Evolutionary conservation across 768 basidiomycete genomes (phyloP), one percentile per base, ranked within the genome.

Genomic region (Coprinellus aureogranulatus): DNA sequence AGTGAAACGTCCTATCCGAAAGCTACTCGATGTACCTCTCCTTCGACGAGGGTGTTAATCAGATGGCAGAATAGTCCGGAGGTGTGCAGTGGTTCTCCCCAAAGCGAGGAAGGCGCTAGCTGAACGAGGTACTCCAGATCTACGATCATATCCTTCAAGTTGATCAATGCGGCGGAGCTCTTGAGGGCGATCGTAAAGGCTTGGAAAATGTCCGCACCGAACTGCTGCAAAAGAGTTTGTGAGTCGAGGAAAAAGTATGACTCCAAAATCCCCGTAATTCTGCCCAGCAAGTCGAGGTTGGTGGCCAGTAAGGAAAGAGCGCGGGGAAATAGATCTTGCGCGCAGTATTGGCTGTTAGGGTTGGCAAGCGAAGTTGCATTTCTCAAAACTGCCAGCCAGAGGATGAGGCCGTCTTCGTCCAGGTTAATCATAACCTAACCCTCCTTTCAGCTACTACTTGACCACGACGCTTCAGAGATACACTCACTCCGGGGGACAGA

Each of bases 231-330:
- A 57, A 94, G 77, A 10, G 72, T 64, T 18, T 71, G 58, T 0
- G 83, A 83, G 69, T 91, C 88, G 18, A 91, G 76, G n/a, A 96
- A 68, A 58, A 91, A 74, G 67, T 94, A 95, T 4, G 88, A 86
- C 67, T 92, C 89, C 23, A 92, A 63, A 55, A 94, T 83, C 56
- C 72, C 74, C 18, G 82, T 82, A 26, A 86, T 79, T 53, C 78
- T 85, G 14, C 89, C 89, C 20, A 94, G 73, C 22, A 92, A 69
- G 62, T 94, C 92, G 44, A 92, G 72, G 60, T 94, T 92, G 27
- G 73, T 75, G 1, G 80, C 77, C 18, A 95, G 72, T 3, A 92
- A 69, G n/a, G 72, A 55, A 11, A 91, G 67, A 2, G 82, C 82
- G 31, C 80, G 66, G 18, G 89, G 90, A 55, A 91, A 83, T 27